Percentiles rank a stretch among this genome's conserved stretches.
Evolutionary conservation across 1,284 basidiomycete genomes (phyloP).

Genomic region (Peniophora sp.): DNA sequence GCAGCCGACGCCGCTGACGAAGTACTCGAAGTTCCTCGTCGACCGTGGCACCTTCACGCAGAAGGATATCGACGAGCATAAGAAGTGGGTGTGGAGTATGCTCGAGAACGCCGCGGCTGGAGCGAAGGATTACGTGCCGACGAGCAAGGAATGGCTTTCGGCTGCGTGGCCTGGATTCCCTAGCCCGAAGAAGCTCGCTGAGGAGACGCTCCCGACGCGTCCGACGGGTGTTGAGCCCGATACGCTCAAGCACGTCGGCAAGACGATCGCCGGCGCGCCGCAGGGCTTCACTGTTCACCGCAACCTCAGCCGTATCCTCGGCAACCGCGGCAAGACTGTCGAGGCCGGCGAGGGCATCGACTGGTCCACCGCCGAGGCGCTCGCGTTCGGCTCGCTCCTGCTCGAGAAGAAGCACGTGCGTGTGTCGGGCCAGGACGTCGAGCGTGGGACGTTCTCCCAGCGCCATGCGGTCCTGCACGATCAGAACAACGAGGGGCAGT

Average conservation of each 20-base stretch:
- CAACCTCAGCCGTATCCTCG: constrained; percentile 92
- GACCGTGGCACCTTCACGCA: constrained; percentile 92
- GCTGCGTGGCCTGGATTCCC: constrained; percentile 99
- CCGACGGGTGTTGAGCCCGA: constrained; percentile 78
- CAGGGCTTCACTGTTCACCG: constrained; percentile 83
- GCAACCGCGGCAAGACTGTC: constrained; percentile 81
- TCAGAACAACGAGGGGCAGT: constrained; percentile 88
- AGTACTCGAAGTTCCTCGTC: constrained; percentile 89
- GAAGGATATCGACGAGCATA: constrained; percentile 96
- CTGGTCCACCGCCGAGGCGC: constrained; percentile 98
- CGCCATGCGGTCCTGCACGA: constrained; percentile 97
- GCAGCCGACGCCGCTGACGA: constrained; percentile 86
- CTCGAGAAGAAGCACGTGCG: constrained; percentile 94
- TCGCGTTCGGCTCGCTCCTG: constrained; percentile 91
- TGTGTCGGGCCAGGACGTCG: constrained; percentile 96
- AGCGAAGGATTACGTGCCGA: constrained; percentile 91
- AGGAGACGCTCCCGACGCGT: constrained; percentile 85
- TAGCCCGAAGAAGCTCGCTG: constrained; percentile 90
- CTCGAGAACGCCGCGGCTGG: constrained; percentile 89
- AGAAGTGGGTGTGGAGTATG: constrained; percentile 99
- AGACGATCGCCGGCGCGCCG: constrained; percentile 81
- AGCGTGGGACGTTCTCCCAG: constrained; percentile 99
- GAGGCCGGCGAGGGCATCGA: constrained; percentile 92
- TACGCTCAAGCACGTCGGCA: constrained; percentile 81
- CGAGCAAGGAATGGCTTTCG: constrained; percentile 94